phyloP scores from a whole-genome alignment of 371 early-diverging fungal species.

The Phascolomyces articulosus region DNA sequence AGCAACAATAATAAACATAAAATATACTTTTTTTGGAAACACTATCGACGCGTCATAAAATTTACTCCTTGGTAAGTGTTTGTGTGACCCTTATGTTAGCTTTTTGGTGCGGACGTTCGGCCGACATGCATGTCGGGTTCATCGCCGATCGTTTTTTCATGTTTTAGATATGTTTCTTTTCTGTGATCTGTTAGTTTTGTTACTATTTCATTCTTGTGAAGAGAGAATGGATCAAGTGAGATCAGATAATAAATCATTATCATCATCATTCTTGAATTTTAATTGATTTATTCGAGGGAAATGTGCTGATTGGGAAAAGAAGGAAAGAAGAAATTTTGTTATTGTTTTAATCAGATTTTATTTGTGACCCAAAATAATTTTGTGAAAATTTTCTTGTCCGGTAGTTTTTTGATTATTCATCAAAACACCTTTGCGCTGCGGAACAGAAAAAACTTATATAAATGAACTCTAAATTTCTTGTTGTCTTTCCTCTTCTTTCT shows the following conservation, averaged over 20 bases:
- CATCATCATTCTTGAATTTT: no score
- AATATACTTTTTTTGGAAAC: background rate
- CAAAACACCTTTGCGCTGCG: background rate
- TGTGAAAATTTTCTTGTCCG: background rate
- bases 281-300: no score
- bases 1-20: background rate
- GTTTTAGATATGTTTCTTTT: background rate
- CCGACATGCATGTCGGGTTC: background rate
- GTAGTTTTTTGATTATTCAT: background rate
- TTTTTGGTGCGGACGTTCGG: conserved; percentile 1
- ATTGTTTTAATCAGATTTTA: background rate
- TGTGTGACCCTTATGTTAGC: background rate
- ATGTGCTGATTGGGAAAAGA: no score
- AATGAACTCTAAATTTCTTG: conserved; percentile 8
- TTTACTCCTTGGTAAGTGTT: background rate
- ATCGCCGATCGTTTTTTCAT: background rate
- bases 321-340: background rate
- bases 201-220: background rate
- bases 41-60: background rate
- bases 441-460: background rate
- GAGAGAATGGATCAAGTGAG: background rate
- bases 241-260: no score
- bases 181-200: background rate
- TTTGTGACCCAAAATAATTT: background rate
- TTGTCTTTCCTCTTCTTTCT: background rate